These are phyloP conservation scores for Boletus reticuloceps DNA, from an alignment of 768 basidiomycete genomes.

Conservation along the genomic window DNA sequence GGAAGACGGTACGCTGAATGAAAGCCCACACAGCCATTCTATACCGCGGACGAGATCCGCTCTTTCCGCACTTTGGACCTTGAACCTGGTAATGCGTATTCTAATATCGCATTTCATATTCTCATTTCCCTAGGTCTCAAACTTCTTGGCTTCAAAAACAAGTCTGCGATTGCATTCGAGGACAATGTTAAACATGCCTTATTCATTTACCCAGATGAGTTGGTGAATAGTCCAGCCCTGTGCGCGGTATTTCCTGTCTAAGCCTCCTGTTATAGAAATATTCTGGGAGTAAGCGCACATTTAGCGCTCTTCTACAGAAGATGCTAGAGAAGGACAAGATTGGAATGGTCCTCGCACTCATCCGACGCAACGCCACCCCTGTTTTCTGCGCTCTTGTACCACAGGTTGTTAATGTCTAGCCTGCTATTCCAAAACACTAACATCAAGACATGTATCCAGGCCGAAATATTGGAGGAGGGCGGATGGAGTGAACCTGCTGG, in stretches of 20 bases:
- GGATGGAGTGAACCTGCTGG: constrained; percentile 86
- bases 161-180: constrained; percentile 67
- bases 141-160: constrained; percentile 89
- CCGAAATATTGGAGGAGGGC: constrained; percentile 63
- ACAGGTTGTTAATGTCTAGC: constrained; percentile 50
- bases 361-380: constrained; percentile 71
- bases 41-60: constrained; percentile 77
- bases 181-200: constrained; percentile 90
- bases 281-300: constrained; percentile 90
- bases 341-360: constrained; percentile 69
- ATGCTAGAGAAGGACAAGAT: constrained; percentile 81
- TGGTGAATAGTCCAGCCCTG: constrained; percentile 43
- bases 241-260: background rate
- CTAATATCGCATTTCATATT: background rate
- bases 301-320: constrained; percentile 80
- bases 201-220: constrained; percentile 92
- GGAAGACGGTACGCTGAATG: background rate
- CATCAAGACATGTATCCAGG: constrained; percentile 37
- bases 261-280: constrained; percentile 48
- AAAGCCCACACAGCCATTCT: constrained; percentile 60
- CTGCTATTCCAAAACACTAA: background rate
- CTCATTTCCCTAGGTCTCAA: constrained; percentile 59
- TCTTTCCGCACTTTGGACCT: constrained; percentile 80
- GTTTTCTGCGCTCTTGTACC: constrained; percentile 83
- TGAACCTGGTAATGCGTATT: constrained; percentile 56